A percentile compares a stretch with the other conserved stretches of the same genome.
Evolutionary conservation across 208 protist genomes (phyloP).

Genomic region (Leishmania arabica): DNA sequence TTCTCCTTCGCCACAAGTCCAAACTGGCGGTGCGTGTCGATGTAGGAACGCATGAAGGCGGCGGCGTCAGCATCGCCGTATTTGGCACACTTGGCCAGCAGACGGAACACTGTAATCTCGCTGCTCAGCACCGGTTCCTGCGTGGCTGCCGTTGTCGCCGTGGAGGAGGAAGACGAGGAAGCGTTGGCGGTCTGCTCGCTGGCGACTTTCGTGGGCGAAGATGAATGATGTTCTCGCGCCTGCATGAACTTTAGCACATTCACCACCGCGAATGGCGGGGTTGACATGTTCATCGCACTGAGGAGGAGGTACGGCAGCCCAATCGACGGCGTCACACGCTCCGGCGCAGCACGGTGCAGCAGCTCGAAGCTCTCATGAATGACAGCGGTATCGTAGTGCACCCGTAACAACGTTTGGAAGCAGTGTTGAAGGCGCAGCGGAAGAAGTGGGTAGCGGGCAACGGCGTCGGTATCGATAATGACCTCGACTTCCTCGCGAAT

Average conservation of each 20-base stretch:
- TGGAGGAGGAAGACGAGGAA: background rate
- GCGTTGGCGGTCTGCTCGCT: background rate
- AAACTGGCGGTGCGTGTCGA: slow-evolving; percentile 24
- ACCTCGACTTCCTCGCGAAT: slow-evolving; percentile 60
- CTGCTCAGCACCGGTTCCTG: slow-evolving; percentile 57
- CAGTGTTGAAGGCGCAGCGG: slow-evolving; percentile 76
- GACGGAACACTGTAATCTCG: slow-evolving; percentile 69
- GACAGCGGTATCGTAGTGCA: slow-evolving; percentile 66
- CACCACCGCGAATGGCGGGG: slow-evolving; percentile 58
- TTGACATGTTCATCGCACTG: slow-evolving; percentile 59
- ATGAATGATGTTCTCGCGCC: background rate
- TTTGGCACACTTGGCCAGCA: slow-evolving; percentile 81
- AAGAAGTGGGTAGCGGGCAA: slow-evolving; percentile 58
- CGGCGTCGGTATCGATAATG: slow-evolving; percentile 28
- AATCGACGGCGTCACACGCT: slow-evolving; percentile 52
- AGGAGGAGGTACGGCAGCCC: slow-evolving; percentile 80
- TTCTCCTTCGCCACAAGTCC: slow-evolving; percentile 47
- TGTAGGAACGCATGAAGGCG: slow-evolving; percentile 44
- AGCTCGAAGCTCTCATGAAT: slow-evolving; percentile 74
- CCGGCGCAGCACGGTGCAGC: slow-evolving; percentile 36
- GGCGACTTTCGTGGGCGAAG: background rate
- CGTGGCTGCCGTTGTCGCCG: background rate
- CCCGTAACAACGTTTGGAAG: slow-evolving; percentile 78
- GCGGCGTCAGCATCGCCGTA: slow-evolving; percentile 55
- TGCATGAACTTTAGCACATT: slow-evolving; percentile 50